Evolutionary conservation across 2,329 filamentous ascomycete genomes (phyloP), one percentile per base, ranked within the genome.

Genomic region (Cordyceps farinosa): DNA sequence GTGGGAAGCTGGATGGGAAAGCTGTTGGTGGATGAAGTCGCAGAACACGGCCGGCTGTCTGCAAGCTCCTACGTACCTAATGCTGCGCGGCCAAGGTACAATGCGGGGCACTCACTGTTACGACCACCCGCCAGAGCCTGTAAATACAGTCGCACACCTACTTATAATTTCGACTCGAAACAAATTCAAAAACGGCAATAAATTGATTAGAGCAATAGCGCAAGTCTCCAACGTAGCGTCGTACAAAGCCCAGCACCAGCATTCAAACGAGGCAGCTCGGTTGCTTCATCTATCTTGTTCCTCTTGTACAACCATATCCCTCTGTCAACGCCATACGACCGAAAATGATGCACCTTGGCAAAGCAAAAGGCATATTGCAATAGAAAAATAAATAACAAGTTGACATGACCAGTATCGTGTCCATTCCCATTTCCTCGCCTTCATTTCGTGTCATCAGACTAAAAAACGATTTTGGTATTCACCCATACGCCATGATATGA

Each of bases 401-500:
- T 29, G 27, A 47, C 6, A 17, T 48, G 17, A 32, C 34, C 32
- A 51, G 9, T 42, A 15, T 36, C 36, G 10, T 29, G 11, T 13
- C 32, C 7, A 9, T 44, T 34, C 57, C 47, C 38, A 9, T 36
- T 11, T n/a, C 45, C 56, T 34, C 7, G 9, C 11, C 38, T 11
- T 45, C 15, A 42, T 53, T 32, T n/a, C 58, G 29, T 44, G 27
- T 34, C 27, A 51, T 42, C 30, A 8, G 32, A 42, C 15, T 48
- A 55, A 38, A 53, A 53, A 54, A 47, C 34, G 3, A 34, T 29
- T 38, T 55, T 62, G 42, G 57, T 50, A 47, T 47, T 55, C n/a
- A 27, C 51, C 59, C 32, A 8, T 53, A 32, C 51, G 51, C 59
- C 42, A 47, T 55, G n/a, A 62, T 48, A 62, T 55, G 59, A 54